These are phyloP conservation scores for Solanum chiquidenum DNA, from an alignment of 257 asterid species.

Conservation along the genomic window DNA sequence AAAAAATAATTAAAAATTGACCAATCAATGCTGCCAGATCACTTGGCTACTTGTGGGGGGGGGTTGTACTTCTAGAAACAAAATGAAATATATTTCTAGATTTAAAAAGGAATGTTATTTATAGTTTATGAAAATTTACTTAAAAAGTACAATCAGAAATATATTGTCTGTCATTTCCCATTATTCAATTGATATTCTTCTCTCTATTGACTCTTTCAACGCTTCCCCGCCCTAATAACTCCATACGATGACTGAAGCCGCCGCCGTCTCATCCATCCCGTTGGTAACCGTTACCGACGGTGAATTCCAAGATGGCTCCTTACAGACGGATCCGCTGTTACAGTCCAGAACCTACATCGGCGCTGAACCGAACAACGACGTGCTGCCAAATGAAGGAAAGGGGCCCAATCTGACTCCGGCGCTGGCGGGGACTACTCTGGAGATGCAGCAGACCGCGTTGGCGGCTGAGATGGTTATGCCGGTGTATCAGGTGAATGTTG, in stretches of 20 bases:
- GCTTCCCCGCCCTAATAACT: background rate
- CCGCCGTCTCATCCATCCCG: too few relatives aligned
- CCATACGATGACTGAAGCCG: too few relatives aligned
- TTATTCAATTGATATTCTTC: background rate
- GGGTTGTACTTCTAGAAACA: background rate
- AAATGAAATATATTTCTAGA: background rate
- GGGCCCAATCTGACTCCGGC: background rate
- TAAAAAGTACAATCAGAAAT: background rate
- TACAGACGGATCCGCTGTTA: constrained; percentile 10
- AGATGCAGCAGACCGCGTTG: background rate
- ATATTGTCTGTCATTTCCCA: background rate
- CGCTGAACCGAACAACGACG: background rate
- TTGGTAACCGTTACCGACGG: background rate
- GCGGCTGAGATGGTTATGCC: background rate
- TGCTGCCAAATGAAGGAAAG: background rate
- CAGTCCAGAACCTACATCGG: constrained; percentile 10
- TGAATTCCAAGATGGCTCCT: background rate
- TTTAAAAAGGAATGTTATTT: background rate
- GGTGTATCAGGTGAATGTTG: background rate
- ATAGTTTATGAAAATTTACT: background rate
- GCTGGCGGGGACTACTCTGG: background rate
- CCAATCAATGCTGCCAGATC: background rate
- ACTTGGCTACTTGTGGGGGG: background rate
- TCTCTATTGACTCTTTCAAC: background rate
- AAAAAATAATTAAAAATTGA: background rate